Percentiles rank a stretch among this genome's conserved stretches.
phyloP scores from a whole-genome alignment of 2,329 filamentous ascomycete genomes.

The Penicillium sp. region DNA sequence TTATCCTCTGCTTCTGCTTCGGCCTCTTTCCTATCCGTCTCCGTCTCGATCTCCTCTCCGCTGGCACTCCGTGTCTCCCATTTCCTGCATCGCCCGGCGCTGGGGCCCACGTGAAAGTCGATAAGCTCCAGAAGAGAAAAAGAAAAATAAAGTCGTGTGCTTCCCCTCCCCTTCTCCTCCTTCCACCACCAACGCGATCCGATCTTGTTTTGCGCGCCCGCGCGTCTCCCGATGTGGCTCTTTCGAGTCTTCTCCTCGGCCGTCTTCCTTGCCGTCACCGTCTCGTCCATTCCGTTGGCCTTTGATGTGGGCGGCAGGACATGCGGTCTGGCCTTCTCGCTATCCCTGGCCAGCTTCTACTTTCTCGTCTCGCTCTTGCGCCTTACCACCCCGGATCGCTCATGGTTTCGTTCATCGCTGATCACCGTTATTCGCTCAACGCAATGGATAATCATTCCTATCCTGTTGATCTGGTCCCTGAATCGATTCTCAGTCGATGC shows the following conservation, averaged over 20 bases:
- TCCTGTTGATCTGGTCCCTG: conserved; percentile 88
- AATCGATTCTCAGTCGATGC: conserved; percentile 92
- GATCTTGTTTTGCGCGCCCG: conserved; percentile 18
- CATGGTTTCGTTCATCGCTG: conserved; percentile 69
- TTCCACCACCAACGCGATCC: conserved; percentile 7
- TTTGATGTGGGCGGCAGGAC: conserved; percentile 97
- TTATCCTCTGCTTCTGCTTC: no score
- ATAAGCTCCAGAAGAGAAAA: conserved; percentile 21
- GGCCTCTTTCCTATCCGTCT: no score
- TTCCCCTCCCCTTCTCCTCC: conserved; percentile 9
- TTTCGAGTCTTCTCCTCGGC: conserved; percentile 75
- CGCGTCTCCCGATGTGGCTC: conserved; percentile 67
- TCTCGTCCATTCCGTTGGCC: conserved; percentile 92
- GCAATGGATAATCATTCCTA: conserved; percentile 84
- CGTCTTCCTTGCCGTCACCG: conserved; percentile 84
- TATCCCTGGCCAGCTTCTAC: conserved; percentile 86
- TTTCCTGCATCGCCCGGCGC: not conserved
- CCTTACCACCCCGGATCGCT: conserved; percentile 74
- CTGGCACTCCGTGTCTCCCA: no score
- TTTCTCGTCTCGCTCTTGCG: conserved; percentile 79
- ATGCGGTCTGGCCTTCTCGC: conserved; percentile 89
- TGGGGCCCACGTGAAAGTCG: conserved; percentile 13
- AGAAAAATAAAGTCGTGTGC: conserved; percentile 22
- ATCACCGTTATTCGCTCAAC: conserved; percentile 67
- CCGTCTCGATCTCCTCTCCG: no score